A percentile compares a stretch with the other conserved stretches of the same genome.
phyloP scores from a whole-genome alignment of 345 rosid species.

The Linum tenue region DNA sequence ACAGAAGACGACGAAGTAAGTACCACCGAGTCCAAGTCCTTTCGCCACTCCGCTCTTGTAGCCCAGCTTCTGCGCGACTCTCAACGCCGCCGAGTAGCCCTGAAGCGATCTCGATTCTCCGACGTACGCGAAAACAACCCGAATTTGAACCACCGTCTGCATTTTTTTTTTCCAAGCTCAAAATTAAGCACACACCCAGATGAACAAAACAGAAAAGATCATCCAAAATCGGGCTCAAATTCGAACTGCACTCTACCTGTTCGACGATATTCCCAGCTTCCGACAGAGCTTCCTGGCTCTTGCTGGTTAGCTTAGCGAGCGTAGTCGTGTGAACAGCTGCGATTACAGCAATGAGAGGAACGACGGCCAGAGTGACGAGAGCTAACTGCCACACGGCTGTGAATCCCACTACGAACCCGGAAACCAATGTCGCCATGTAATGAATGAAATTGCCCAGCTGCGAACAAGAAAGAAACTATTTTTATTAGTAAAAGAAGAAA shows the following conservation, averaged over 20 bases:
- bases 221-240: not conserved
- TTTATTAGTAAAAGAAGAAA: not conserved
- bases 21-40: constrained; percentile 93
- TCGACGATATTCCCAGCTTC: constrained; percentile 90
- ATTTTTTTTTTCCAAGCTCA: constrained; percentile 3
- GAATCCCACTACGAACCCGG: constrained; percentile 94
- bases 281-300: constrained; percentile 79
- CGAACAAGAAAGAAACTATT: constrained; percentile 9
- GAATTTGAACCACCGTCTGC: constrained; percentile 88
- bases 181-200: constrained; percentile 26
- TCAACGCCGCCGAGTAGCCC: constrained; percentile 71
- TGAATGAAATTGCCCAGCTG: constrained; percentile 97
- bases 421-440: constrained; percentile 85
- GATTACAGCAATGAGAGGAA: constrained; percentile 90
- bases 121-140: constrained; percentile 78
- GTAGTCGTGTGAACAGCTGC: constrained; percentile 78
- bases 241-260: constrained; percentile 41
- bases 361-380: constrained; percentile 88
- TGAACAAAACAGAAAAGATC: constrained; percentile 11
- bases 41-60: constrained; percentile 79
- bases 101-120: constrained; percentile 85
- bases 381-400: constrained; percentile 98
- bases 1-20: constrained; percentile 91
- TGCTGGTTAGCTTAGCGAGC: constrained; percentile 63
- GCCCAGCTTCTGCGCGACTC: constrained; percentile 65